Conservation (phyloP, 2,329 filamentous ascomycete genomes). For the Cytospora mali region DNA sequence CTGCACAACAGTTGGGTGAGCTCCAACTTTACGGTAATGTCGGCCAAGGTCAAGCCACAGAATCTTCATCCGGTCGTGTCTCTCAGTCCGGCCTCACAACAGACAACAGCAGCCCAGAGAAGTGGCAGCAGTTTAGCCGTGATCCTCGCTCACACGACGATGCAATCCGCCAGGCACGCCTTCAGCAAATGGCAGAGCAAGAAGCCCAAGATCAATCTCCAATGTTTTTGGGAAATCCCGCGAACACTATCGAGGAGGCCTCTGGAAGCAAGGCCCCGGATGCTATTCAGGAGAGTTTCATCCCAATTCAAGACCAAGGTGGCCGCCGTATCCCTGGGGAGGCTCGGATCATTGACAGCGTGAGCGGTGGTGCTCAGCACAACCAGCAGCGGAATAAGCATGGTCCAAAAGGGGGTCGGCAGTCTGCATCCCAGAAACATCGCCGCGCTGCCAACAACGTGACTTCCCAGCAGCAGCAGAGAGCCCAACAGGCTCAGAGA, state of each 20-base stretch:
- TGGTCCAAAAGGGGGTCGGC: background rate
- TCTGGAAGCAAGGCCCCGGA: background rate
- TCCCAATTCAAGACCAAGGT: background rate
- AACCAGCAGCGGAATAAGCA: background rate
- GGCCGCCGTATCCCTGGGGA: conserved; percentile 4
- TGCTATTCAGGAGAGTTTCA: conserved; percentile 13
- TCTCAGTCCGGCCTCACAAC: background rate
- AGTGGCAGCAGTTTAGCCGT: conserved; percentile 7
- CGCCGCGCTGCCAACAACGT: background rate
- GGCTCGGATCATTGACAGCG: background rate
- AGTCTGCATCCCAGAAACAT: background rate
- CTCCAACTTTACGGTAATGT: background rate
- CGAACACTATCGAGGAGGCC: background rate
- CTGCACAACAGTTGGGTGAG: background rate
- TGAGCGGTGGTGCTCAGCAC: background rate
- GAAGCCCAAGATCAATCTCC: background rate
- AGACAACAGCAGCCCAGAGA: background rate
- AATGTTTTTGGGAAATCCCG: background rate
- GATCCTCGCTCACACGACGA: conserved; percentile 13
- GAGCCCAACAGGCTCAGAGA: background rate
- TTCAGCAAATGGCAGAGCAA: background rate
- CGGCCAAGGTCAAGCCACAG: background rate
- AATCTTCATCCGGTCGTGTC: background rate
- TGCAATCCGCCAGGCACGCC: background rate
- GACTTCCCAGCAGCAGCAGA: background rate